phyloP scores from a whole-genome alignment of 2,329 filamentous ascomycete genomes.

The Aspergillus pseudoglaucus region DNA sequence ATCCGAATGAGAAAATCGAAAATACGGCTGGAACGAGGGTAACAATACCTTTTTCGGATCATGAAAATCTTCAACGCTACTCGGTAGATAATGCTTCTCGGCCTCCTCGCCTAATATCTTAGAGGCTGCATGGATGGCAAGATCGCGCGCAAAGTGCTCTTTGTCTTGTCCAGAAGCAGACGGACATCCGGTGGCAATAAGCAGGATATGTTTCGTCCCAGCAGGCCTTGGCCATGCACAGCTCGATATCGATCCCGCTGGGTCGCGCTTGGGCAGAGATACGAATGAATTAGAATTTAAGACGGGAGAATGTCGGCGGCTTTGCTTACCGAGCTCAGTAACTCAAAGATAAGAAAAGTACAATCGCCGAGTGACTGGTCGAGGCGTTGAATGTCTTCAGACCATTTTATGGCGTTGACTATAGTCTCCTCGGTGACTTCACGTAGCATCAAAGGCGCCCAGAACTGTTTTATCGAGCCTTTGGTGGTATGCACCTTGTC shows the following conservation, averaged over 20 bases:
- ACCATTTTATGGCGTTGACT: constrained; percentile 2
- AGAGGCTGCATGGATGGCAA: constrained; percentile 1
- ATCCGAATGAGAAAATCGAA: not conserved
- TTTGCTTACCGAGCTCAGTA: constrained; percentile 4
- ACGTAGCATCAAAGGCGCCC: constrained; percentile 2
- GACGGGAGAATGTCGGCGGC: too few relatives aligned
- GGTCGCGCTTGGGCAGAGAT: constrained; percentile 1
- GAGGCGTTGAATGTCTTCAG: constrained; percentile 1
- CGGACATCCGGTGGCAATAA: constrained; percentile 7
- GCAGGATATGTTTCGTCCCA: constrained; percentile 4
- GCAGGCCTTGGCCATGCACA: constrained; percentile 7
- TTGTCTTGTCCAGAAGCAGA: constrained; percentile 1
- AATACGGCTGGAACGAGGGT: not conserved
- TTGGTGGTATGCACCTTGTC: constrained; percentile 4
- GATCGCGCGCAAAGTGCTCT: constrained; percentile 2
- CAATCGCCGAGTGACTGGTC: constrained; percentile 5
- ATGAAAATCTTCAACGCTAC: constrained; percentile 4
- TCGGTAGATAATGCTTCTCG: constrained; percentile 1
- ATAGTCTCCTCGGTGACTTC: constrained; percentile 3
- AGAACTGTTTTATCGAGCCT: constrained; percentile 9
- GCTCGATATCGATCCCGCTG: not conserved
- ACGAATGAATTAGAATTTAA: not conserved
- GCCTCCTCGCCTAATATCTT: constrained; percentile 1
- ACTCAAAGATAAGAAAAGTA: constrained; percentile 9
- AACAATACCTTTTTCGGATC: constrained; percentile 4